phyloP scores from a whole-genome alignment of 2,329 filamentous ascomycete species.

The Sarocladiaceae sp. region DNA sequence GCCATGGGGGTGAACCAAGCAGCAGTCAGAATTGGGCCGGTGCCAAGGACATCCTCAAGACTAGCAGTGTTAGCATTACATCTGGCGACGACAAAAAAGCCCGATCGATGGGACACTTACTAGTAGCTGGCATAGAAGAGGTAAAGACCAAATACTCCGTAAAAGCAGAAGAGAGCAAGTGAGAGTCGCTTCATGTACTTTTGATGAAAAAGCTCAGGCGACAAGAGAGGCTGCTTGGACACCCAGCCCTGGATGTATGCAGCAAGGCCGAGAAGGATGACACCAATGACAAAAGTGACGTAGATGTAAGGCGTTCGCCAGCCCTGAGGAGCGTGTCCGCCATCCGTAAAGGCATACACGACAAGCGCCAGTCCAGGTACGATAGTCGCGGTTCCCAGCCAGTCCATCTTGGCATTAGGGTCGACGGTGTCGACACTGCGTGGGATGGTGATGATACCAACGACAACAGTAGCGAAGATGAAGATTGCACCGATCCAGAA shows the following conservation, averaged over 20 bases:
- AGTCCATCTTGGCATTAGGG: slow-evolving; percentile 53
- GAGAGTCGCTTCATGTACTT: slow-evolving; percentile 62
- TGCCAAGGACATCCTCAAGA: slow-evolving; percentile 53
- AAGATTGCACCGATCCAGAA: slow-evolving; percentile 56
- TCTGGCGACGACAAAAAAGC: neutral
- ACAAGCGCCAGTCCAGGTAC: slow-evolving; percentile 61
- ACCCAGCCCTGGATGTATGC: slow-evolving; percentile 70
- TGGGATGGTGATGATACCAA: slow-evolving; percentile 35
- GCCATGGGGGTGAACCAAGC: slow-evolving; percentile 65
- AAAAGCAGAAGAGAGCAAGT: slow-evolving; percentile 56
- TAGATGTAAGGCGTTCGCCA: slow-evolving; percentile 72
- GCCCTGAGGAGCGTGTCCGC: slow-evolving; percentile 58
- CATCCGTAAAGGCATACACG: slow-evolving; percentile 70
- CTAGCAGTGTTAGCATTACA: slow-evolving; percentile 28
- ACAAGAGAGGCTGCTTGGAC: slow-evolving; percentile 60
- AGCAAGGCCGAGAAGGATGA: slow-evolving; percentile 50
- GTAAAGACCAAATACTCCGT: slow-evolving; percentile 63
- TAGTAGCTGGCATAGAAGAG: slow-evolving; percentile 66
- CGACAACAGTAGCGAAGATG: slow-evolving; percentile 39
- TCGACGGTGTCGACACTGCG: slow-evolving; percentile 21
- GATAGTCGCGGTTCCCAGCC: slow-evolving; percentile 54
- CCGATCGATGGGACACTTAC: slow-evolving; percentile 30
- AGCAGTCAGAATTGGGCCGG: slow-evolving; percentile 55
- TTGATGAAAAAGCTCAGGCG: slow-evolving; percentile 61
- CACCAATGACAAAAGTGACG: slow-evolving; percentile 56